Conservation (phyloP, 345 rosid genomes). For the Punica granatum region DNA sequence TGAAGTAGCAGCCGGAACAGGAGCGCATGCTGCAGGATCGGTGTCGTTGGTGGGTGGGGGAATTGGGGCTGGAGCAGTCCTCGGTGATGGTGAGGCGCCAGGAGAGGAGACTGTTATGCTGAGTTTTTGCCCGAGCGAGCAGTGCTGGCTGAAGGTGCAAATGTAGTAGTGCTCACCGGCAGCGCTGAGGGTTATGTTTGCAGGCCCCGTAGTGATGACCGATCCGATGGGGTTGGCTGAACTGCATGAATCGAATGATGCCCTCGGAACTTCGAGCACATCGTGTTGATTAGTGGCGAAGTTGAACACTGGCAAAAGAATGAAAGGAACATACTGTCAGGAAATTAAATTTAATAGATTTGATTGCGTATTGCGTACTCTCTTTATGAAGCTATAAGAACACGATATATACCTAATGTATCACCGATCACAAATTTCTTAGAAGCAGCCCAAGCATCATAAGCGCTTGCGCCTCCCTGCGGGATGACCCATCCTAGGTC, state of each 20-base stretch:
- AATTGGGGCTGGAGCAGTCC: neutral
- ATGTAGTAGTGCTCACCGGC: neutral
- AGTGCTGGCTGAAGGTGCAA: conserved; percentile 1
- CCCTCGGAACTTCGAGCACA: neutral
- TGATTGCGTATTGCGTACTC: too few relatives aligned
- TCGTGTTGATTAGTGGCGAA: neutral
- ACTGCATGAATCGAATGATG: neutral
- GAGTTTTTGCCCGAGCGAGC: neutral
- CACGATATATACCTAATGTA: neutral
- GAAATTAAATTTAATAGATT: too few relatives aligned
- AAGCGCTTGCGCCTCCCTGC: neutral
- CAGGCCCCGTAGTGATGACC: neutral
- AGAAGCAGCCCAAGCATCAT: neutral
- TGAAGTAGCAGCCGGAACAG: neutral
- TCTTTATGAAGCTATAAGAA: too few relatives aligned
- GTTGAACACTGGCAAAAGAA: neutral
- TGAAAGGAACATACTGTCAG: too few relatives aligned
- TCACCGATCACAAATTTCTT: neutral
- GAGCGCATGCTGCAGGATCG: neutral
- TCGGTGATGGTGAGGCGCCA: neutral
- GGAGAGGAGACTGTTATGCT: neutral
- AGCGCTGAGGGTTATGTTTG: neutral
- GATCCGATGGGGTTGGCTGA: neutral
- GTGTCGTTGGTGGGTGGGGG: neutral
- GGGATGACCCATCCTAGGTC: neutral